Evolutionary conservation across 495 filamentous ascomycete species (phyloP), one percentile per base, ranked within the genome.

Genomic region (Penicillium canescens): DNA sequence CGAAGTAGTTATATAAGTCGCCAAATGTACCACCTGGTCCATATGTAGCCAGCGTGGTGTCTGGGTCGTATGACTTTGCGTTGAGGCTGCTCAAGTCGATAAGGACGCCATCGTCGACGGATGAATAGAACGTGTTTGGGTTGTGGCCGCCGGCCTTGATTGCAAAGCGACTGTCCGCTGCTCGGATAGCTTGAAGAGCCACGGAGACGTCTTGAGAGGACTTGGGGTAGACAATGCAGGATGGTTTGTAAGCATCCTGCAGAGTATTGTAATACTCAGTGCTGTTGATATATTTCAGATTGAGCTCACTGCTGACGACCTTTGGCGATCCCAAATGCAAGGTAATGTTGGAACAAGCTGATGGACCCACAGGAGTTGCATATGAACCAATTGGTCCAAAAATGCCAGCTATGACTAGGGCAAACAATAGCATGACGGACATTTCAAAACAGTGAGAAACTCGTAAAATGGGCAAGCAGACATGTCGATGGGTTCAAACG

Each of bases 71-170:
- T 3, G 61, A 63, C 48, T 64, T 69, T 20, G 46, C 51, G 3
- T 48, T 60, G 50, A 67, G 59, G 12, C 37, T 54, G 40, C 56
- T 62, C 37, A 82, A 31, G 45, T 80, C 78, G 38, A 82, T 63
- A 0, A 78, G 69, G 0, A 81, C 72, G 0, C 79, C 78, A 6
- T 56, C 53, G 14, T 65, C 54, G 24, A 71, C 72, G 33, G 72
- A 80, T 0, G 70, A 69, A 21, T 66, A 70, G 16, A 67, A 66
- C 0, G 66, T 64, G 41, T 77, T 77, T 2, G 75, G 67, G 37
- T 72, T 72, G 50, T 80, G 77, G 0, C 77, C 78, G 4, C 75
- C 73, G 16, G 64, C 70, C 39, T 75, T 77, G 49, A 80, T 66
- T 3, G 78, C 78, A 50, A 79, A 80, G 24, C 72, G 69, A 38